phyloP scores from a whole-genome alignment of 129 eudicot species.

The Deinandra increscens region DNA sequence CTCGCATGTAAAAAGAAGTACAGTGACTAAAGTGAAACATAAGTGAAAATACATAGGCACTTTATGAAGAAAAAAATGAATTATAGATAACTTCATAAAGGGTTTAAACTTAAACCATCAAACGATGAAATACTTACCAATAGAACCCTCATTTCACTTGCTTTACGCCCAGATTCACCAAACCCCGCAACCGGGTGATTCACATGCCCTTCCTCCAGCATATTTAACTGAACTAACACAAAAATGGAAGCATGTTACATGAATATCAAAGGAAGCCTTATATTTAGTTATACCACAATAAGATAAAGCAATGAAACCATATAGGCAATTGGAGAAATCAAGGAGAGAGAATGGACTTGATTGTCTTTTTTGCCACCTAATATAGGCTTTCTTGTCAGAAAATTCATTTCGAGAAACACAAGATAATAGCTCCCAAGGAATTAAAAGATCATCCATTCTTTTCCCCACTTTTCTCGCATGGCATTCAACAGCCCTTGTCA shows the following conservation, averaged over 20 bases:
- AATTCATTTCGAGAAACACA: slow-evolving; percentile 93
- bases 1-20: neutral
- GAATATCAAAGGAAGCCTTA: slow-evolving; percentile 27
- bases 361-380: slow-evolving; percentile 99
- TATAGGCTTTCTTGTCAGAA: slow-evolving; percentile 94
- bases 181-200: slow-evolving; percentile 95
- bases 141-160: slow-evolving; percentile 85
- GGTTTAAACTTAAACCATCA: neutral
- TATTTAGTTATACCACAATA: neutral
- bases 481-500: slow-evolving; percentile 94
- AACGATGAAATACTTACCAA: slow-evolving; percentile 43
- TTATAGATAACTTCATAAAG: slow-evolving; percentile 5
- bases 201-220: slow-evolving; percentile 97
- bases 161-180: slow-evolving; percentile 90
- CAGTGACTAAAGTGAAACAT: neutral
- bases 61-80: no score
- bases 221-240: slow-evolving; percentile 93
- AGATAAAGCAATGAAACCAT: slow-evolving; percentile 10
- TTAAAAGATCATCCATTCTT: slow-evolving; percentile 92
- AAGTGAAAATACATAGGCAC: neutral
- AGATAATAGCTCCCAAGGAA: slow-evolving; percentile 84
- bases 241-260: slow-evolving; percentile 34
- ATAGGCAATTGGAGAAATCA: neutral
- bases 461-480: slow-evolving; percentile 85
- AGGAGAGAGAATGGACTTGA: slow-evolving; percentile 47